Base-by-base conservation (phyloP, 306 rosid genomes). In the Fragaria ananassa region DNA sequence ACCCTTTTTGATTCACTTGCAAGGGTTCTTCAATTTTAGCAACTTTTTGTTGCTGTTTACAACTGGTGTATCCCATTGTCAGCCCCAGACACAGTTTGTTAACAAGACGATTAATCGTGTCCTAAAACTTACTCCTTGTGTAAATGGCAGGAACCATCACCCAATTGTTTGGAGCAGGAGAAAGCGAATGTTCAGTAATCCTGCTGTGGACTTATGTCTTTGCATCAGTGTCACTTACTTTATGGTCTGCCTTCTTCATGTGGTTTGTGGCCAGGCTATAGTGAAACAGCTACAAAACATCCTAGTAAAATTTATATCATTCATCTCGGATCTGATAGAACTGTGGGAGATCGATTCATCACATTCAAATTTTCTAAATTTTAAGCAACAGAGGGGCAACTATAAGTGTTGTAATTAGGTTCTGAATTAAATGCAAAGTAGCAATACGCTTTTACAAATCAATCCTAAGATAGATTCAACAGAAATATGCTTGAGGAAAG, bases 171-270 rank as follows among this genome's bases (percentile, higher is more conserved):
- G 93, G 95, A 79, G 91, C 87, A 4, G 97, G 95, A 63, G 88
- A 89, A 80, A 83, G 71, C 12, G 97, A 89, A 85, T 92, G 97
- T 71, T 89, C 97, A 1, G 83, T 89, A 0, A 88, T 89, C 60
- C 81, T 88, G 95, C 76, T 88, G 46, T 91, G 91, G 90, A 86
- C 93, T 42, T 91, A 89, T 64, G 80, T 41, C 18, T 79, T 89
- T 68, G 91, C 97, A 0, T 89, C 97, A 70, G 39, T 86, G 72
- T 86, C 97, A 10, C 89, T 91, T 15, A 91, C 97, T 34, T 68
- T 91, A 42, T 91, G 97, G 97, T 89, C 90, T 64, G 86, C 91
- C 70, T 80, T 70, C 29, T 91, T 88, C 95, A 73, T 89, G 95
- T 91, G 88, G 92, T 85, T 85, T 37, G 89, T 89, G 71, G 49